Evolutionary conservation across 1,284 basidiomycete species (phyloP).

Genomic region (Sanghuangporus weigelae): DNA sequence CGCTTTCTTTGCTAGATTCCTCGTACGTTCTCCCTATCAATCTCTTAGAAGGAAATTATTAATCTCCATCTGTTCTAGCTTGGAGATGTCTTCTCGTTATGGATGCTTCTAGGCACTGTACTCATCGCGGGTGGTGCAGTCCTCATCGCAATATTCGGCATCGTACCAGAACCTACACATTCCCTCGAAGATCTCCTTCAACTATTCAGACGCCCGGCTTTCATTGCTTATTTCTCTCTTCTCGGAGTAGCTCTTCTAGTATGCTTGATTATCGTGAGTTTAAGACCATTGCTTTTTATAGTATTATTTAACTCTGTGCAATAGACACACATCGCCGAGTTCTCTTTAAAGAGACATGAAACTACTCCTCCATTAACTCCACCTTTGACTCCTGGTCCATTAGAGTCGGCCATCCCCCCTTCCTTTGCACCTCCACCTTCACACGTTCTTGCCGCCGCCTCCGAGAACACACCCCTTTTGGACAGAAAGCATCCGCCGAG

Average conservation of each 20-base stretch:
- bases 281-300: background rate
- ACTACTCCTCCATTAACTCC: conserved; percentile 23
- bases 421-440: conserved; percentile 32
- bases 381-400: conserved; percentile 29
- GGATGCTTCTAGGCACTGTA: conserved; percentile 82
- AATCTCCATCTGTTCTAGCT: conserved; percentile 31
- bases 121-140: conserved; percentile 88
- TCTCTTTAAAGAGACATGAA: conserved; percentile 31
- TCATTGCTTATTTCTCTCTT: conserved; percentile 77
- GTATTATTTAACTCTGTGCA: background rate
- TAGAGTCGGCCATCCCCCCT: conserved; percentile 26
- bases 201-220: conserved; percentile 76
- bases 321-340: conserved; percentile 36
- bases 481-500: conserved; percentile 37
- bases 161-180: conserved; percentile 89
- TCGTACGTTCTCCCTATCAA: conserved; percentile 28
- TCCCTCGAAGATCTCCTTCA: conserved; percentile 81
- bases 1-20: conserved; percentile 83
- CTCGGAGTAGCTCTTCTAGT: conserved; percentile 61
- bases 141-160: conserved; percentile 88
- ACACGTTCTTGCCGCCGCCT: conserved; percentile 32
- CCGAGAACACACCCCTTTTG: conserved; percentile 58
- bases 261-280: conserved; percentile 60
- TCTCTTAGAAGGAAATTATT: background rate
- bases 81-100: conserved; percentile 81